Base-by-base conservation (phyloP, 495 filamentous ascomycete species). In the Aspergillus biplanus region DNA sequence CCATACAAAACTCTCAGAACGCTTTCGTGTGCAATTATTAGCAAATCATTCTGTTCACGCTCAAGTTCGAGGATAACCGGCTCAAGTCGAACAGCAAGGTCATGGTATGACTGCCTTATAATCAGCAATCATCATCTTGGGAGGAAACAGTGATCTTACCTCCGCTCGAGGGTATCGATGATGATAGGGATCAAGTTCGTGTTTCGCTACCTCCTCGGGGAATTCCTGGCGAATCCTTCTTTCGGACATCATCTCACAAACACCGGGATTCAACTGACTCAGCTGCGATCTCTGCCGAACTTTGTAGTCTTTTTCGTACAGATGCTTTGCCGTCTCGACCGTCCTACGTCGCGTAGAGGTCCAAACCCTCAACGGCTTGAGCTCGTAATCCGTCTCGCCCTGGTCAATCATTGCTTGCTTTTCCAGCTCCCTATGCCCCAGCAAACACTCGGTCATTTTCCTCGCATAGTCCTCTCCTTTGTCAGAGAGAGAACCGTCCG, bases 1-100 rank as follows among this genome's bases (percentile, higher is more conserved):
- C 94, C 93, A 71, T 98, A 99, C 31, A 99, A 81, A 47, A 99
- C 96, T 53, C 96, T 90, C 52, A 99, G 80, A 12, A 99, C 96
- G 62, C 90, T 94, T 75, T 99, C 96, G 71, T 99, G 96, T 13
- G 96, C 96, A 72, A 99, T 97, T 65, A 99, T 97, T 33, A 99
- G 82, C 44, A 99, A 82, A 75, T 99, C 96, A 62, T 96, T 96
- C 71, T 97, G 91, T 73, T 99, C 95, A 37, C 96, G 90, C 76
- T 99, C 96, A 4, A 99, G 84, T 75, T 99, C 96, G 9, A 99
- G 85, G 73, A 99, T 99, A 63, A 99, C 95, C 8, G 96, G 96
- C 75, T 99, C 96, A n/a, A 98, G 86, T 21, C 96, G 91, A 59
- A 98, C 95, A 31, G 96, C 96, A 44, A 99, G 86, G 71, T 99